Conservation (phyloP, 441 rosid species). For the Rhodomyrtus psidioides region DNA sequence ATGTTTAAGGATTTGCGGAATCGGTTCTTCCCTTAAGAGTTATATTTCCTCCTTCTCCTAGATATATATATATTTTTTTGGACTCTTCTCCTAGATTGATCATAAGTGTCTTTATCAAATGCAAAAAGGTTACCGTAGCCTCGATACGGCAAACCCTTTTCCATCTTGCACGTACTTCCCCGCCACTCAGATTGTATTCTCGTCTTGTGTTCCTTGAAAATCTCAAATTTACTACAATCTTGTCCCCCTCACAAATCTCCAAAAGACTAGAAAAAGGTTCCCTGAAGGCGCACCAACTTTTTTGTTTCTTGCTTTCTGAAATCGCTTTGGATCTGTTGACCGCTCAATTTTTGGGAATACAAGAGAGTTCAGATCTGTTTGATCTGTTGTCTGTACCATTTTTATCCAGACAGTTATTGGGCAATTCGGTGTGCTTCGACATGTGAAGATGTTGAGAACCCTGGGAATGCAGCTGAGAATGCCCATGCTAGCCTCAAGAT, state of each 20-base stretch:
- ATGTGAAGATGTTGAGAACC: neutral
- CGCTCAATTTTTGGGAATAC: neutral
- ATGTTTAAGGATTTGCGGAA: neutral
- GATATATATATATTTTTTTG: neutral
- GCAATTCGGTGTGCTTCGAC: neutral
- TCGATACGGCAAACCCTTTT: neutral
- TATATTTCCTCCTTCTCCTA: neutral
- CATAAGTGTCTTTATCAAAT: neutral
- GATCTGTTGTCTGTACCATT: neutral
- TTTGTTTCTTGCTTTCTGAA: neutral
- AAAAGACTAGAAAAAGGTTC: neutral
- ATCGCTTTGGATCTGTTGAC: neutral
- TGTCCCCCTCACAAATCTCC: neutral
- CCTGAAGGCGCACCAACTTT: neutral
- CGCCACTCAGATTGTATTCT: neutral
- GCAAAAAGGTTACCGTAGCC: neutral
- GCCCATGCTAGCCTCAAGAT: neutral
- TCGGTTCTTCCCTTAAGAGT: neutral
- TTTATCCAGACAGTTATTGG: neutral
- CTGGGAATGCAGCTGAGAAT: neutral
- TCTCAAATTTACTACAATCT: neutral
- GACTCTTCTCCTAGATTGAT: neutral
- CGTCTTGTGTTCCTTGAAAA: neutral
- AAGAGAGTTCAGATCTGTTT: neutral
- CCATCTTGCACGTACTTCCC: neutral